Base-by-base conservation (phyloP, 257 asterid species). In the Scutellaria barbata region DNA sequence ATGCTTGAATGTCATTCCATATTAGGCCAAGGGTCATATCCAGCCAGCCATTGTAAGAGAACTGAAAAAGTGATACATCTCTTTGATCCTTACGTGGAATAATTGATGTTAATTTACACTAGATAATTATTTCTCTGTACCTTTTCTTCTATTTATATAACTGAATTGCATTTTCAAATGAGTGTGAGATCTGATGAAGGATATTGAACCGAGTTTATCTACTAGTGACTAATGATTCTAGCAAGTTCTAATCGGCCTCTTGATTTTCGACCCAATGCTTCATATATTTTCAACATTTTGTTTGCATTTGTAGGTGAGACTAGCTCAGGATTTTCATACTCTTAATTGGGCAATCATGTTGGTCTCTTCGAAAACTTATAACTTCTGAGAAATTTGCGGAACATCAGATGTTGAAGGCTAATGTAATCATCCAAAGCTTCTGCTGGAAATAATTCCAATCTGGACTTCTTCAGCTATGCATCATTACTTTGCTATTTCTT, bases 361-460 rank as follows among this genome's bases (percentile, higher is more conserved):
- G 67, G 13, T 20, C 61, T 57, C 20, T 5, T 22, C 17, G 16
- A 62, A 62, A 62, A 62, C 10, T 62, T 10, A 7, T 16, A 39
- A 16, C 37, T 30, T 8, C 35, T 30, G 35, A 30, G 35, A 30
- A 30, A 30, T 30, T 57, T 57, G 20, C 63, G 7, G 46, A 43
- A 56, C 41, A 22, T 13, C 42, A 57, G 63, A 37, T 14, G 18
- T 59, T 10, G 10, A 12, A 22, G 13, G 54, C 68, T 12, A 42
- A 11, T 10, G 18, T 12, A 33, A 66, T 66, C 46, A 33, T 14
- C 47, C 52, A 10, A 42, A 62, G 52, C 10, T 62, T 41, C 30
- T 40, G 67, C 52, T 61, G 67, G 60, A 20, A 54, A 5, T 18
- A 54, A 18, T 54, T 56, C 62, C 62, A 57, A 13, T 57, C 63